These are phyloP conservation scores for Globisporangium camurandrum DNA, from an alignment of 352 stramenopile species.

Conservation along the genomic window DNA sequence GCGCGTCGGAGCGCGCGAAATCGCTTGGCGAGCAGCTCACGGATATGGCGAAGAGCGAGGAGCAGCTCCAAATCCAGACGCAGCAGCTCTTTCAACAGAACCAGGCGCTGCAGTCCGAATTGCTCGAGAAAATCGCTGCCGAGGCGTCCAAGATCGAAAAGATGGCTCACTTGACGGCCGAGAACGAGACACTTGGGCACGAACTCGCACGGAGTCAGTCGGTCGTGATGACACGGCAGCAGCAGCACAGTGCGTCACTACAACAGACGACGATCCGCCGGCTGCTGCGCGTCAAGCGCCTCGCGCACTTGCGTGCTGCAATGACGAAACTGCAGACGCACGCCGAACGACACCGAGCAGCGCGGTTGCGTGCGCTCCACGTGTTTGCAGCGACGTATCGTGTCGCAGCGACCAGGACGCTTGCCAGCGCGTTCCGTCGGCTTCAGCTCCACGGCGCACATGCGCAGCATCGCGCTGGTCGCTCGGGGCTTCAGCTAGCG, in stretches of 20 bases:
- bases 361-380: slow-evolving; percentile 1
- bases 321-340: slow-evolving; percentile 5
- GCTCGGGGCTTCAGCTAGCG: neutral
- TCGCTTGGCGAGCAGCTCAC: slow-evolving; percentile 45
- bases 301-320: slow-evolving; percentile 13
- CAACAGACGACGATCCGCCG: slow-evolving; percentile 20
- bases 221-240: slow-evolving; percentile 20
- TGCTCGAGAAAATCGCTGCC: slow-evolving; percentile 57
- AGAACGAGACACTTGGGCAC: slow-evolving; percentile 49
- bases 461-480: neutral
- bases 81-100: slow-evolving; percentile 68
- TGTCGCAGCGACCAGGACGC: slow-evolving; percentile 2
- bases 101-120: slow-evolving; percentile 48
- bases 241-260: slow-evolving; percentile 17
- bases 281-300: slow-evolving; percentile 29
- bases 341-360: neutral
- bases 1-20: slow-evolving; percentile 39
- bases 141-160: slow-evolving; percentile 63
- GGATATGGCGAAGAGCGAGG: slow-evolving; percentile 47
- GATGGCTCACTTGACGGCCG: slow-evolving; percentile 48
- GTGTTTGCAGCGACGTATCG: slow-evolving; percentile 3
- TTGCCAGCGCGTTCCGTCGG: slow-evolving; percentile 7
- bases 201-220: slow-evolving; percentile 41
- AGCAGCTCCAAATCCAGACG: slow-evolving; percentile 63
- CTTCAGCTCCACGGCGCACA: neutral